Evolutionary conservation across 495 filamentous ascomycete genomes (phyloP), one percentile per base, ranked within the genome.

Genomic region (Aspergillus coremiiformis): DNA sequence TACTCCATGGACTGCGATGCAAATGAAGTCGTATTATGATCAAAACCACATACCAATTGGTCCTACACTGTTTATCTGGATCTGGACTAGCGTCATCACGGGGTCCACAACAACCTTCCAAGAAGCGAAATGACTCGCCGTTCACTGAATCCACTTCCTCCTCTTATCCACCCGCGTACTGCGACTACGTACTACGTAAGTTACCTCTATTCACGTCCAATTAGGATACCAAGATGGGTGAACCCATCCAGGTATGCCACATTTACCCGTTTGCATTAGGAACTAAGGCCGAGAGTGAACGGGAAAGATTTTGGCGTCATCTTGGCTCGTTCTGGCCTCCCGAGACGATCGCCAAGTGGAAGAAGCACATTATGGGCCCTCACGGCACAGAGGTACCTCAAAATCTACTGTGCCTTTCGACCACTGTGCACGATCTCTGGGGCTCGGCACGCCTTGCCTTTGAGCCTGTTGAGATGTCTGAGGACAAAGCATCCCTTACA

Each of bases 381-480:
- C 5, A 51, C 1, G 35, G 35, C 4, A n/a, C 20, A 27, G 48
- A 51, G 14, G 26, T 26, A 5, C 27, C 19, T 32, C n/a, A 9
- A n/a, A 51, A 51, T 15, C 20, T 51, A 3, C 24, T 51, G 21
- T 42, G 35, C 48, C 6, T 51, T 22, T n/a, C 20, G 3, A 27
- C 24, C 22, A 19, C 4, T 15, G 35, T 37, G 33, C 48, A 43
- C 19, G 29, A 51, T 15, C 20, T 51, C 1, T 51, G 48, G 48
- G 48, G 27, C 5, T 42, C 14, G 23, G 48, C 48, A 15, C 7
- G 22, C 20, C 42, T 51, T 51, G 48, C 48, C n/a, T 41, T 51
- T 3, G 26, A 56, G 23, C 48, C 48, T 11, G 19, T 47, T 21
- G 19, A 48, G 17, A 30, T 44, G 23, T 47, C 48, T 9, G 17